Evolutionary conservation across 495 filamentous ascomycete species (phyloP).

Genomic region (Podospora didyma): DNA sequence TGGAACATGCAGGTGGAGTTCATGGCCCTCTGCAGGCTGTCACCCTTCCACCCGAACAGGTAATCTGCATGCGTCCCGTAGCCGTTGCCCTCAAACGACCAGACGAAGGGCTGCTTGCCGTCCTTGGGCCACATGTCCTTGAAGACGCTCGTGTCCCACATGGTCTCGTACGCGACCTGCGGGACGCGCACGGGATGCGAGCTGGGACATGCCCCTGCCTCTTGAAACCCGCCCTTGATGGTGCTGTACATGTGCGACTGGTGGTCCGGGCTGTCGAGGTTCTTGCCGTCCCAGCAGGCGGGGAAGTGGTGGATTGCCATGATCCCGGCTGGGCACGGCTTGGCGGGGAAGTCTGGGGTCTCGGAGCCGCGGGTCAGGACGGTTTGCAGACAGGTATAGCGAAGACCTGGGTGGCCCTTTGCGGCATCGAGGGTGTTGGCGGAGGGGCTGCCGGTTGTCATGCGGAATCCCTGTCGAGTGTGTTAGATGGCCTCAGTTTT

Average conservation of each 20-base stretch:
- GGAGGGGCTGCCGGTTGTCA: slow-evolving; percentile 48
- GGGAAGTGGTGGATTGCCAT: slow-evolving; percentile 52
- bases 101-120: slow-evolving; percentile 39
- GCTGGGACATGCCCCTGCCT: slow-evolving; percentile 39
- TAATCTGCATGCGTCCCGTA: slow-evolving; percentile 16
- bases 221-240: slow-evolving; percentile 32
- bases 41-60: slow-evolving; percentile 32
- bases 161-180: slow-evolving; percentile 45
- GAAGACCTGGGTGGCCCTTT: slow-evolving; percentile 36
- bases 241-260: slow-evolving; percentile 50
- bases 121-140: slow-evolving; percentile 43
- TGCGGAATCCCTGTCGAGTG: slow-evolving; percentile 43
- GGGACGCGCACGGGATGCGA: slow-evolving; percentile 44
- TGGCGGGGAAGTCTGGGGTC: slow-evolving; percentile 42
- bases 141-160: slow-evolving; percentile 47
- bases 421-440: slow-evolving; percentile 25
- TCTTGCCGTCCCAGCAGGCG: slow-evolving; percentile 54
- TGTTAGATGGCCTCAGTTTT: too few relatives aligned
- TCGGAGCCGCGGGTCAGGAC: slow-evolving; percentile 32
- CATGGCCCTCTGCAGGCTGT: slow-evolving; percentile 37
- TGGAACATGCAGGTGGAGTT: slow-evolving; percentile 37
- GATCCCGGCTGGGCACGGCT: slow-evolving; percentile 43
- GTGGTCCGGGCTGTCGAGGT: slow-evolving; percentile 53
- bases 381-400: slow-evolving; percentile 42
- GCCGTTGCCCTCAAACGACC: slow-evolving; percentile 12